phyloP scores from a whole-genome alignment of 2,329 filamentous ascomycete species.

The Atkinsonella texensis region DNA sequence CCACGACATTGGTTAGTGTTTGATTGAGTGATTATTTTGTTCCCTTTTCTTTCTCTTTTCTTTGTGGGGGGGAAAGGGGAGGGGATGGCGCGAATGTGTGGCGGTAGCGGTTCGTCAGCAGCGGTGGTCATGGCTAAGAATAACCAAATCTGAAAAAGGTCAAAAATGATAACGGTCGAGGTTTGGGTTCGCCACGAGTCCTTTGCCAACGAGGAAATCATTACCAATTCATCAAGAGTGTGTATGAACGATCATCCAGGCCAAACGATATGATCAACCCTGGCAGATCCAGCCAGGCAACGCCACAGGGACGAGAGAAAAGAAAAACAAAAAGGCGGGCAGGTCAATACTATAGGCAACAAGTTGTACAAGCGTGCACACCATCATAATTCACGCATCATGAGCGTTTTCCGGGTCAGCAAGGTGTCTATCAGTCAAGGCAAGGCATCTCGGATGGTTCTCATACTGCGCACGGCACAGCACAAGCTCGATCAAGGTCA shows the following conservation, averaged over 20 bases:
- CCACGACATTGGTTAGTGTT: background rate
- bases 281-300: background rate
- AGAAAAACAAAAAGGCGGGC: slow-evolving; percentile 7
- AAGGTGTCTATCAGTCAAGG: slow-evolving; percentile 20
- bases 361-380: slow-evolving; percentile 22
- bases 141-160: background rate
- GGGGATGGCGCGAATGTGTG: background rate
- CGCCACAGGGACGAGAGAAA: background rate
- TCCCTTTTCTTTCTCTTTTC: background rate
- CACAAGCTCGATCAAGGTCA: slow-evolving; percentile 21
- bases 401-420: slow-evolving; percentile 11
- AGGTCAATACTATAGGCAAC: slow-evolving; percentile 6
- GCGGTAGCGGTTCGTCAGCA: background rate
- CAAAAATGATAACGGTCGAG: background rate
- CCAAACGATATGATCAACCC: background rate
- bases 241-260: slow-evolving; percentile 4
- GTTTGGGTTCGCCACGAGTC: background rate
- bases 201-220: background rate
- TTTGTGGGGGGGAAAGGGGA: no score
- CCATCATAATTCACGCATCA: slow-evolving; percentile 16
- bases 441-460: slow-evolving; percentile 19
- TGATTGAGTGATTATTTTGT: background rate
- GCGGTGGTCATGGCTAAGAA: background rate
- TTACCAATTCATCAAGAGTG: slow-evolving; percentile 1
- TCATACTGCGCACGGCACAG: slow-evolving; percentile 3